Evolutionary conservation across 345 rosid genomes (phyloP).

Genomic region (Dipteronia dyeriana): DNA sequence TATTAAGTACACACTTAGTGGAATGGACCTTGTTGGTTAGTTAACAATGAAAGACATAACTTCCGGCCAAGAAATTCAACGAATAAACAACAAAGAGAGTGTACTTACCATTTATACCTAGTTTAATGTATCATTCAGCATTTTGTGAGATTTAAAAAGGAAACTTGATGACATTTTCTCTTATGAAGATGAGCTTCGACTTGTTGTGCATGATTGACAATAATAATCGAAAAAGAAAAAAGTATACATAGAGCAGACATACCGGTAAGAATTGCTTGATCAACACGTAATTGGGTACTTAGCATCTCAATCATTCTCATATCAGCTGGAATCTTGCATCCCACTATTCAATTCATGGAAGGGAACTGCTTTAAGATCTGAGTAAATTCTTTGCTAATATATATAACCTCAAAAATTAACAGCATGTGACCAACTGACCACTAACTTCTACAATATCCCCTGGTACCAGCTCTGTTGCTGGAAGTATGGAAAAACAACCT

Average conservation of each 20-base stretch:
- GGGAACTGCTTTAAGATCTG: slow-evolving; percentile 19
- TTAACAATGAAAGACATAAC: neutral
- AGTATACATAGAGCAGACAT: slow-evolving; percentile 19
- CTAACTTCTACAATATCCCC: slow-evolving; percentile 96
- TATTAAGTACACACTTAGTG: neutral
- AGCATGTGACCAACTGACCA: slow-evolving; percentile 49
- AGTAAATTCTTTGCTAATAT: neutral
- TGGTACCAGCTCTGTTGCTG: slow-evolving; percentile 93
- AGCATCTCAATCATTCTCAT: slow-evolving; percentile 95
- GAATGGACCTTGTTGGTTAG: neutral
- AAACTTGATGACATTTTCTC: neutral
- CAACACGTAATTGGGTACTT: slow-evolving; percentile 84
- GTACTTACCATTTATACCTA: neutral
- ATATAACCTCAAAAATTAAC: slow-evolving; percentile 5
- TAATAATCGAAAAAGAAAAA: neutral
- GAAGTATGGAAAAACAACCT: slow-evolving; percentile 98
- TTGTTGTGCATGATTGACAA: neutral
- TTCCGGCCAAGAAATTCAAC: neutral
- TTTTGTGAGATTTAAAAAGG: neutral
- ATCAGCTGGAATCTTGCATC: slow-evolving; percentile 99
- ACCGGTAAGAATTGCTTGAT: slow-evolving; percentile 99
- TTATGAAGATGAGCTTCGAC: slow-evolving; percentile 1
- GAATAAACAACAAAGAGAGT: neutral
- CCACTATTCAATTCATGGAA: slow-evolving; percentile 51
- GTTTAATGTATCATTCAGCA: neutral